A percentile compares a stretch with the other conserved stretches of the same genome.
phyloP scores from a whole-genome alignment of 2,329 filamentous ascomycete genomes.

The Myriosclerotinia duriaeana region DNA sequence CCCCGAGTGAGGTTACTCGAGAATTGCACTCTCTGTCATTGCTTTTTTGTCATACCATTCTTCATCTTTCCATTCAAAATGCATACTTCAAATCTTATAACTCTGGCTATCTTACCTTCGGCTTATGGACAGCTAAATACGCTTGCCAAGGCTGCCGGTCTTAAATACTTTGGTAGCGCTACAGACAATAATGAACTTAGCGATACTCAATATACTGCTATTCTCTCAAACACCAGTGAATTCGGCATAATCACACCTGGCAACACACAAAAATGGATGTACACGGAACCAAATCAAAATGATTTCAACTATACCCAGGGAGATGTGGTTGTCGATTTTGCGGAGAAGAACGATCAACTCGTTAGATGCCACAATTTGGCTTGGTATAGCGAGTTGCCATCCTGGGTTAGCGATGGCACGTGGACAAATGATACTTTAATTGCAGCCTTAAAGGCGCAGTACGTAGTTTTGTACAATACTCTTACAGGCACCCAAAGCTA shows the following conservation, averaged over 20 bases:
- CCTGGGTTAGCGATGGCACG: conserved; percentile 50
- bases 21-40: conserved; percentile 2
- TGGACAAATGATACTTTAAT: conserved; percentile 61
- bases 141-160: conserved; percentile 56
- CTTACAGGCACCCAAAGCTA: background rate
- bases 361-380: conserved; percentile 62
- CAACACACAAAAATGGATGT: conserved; percentile 64
- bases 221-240: conserved; percentile 55
- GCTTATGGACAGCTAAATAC: conserved; percentile 28
- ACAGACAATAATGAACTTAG: conserved; percentile 56
- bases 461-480: background rate
- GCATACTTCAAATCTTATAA: conserved; percentile 21
- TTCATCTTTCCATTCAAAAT: conserved; percentile 19
- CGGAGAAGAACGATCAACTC: conserved; percentile 50
- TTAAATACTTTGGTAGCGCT: conserved; percentile 56
- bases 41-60: background rate
- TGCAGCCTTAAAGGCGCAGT: conserved; percentile 56
- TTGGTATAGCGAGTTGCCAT: conserved; percentile 54
- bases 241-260: conserved; percentile 66
- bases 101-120: conserved; percentile 25
- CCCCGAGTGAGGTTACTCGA: conserved; percentile 16
- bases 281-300: conserved; percentile 56
- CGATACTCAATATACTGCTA: conserved; percentile 51
- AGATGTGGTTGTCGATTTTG: conserved; percentile 53
- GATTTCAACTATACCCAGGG: conserved; percentile 58